Evolutionary conservation across 2,329 filamentous ascomycete species (phyloP).

Genomic region (Phyllosticta ampelicida): DNA sequence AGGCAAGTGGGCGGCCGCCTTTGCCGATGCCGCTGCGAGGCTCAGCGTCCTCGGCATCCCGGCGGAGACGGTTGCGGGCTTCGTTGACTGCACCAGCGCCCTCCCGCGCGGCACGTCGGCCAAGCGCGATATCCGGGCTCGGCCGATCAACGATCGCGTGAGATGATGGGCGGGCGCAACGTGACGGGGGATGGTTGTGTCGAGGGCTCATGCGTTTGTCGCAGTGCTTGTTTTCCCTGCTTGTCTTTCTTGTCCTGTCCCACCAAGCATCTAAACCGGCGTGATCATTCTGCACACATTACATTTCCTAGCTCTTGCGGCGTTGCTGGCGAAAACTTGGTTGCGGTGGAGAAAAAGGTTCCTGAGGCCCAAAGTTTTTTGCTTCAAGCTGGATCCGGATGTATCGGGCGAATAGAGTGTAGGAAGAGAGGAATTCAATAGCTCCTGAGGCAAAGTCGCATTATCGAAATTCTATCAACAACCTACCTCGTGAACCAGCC

Average conservation of each 20-base stretch:
- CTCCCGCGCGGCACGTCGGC: background rate
- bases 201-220: background rate
- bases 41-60: constrained; percentile 1
- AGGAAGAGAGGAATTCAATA: background rate
- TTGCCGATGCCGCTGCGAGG: constrained; percentile 14
- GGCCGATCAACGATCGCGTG: constrained; percentile 4
- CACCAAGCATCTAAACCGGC: background rate
- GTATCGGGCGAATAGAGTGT: background rate
- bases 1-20: constrained; percentile 23
- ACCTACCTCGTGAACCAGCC: background rate
- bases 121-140: background rate
- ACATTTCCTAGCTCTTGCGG: background rate
- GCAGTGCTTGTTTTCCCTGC: background rate
- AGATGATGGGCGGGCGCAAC: background rate
- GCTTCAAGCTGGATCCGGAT: background rate
- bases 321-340: background rate
- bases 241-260: background rate
- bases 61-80: background rate
- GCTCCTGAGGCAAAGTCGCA: background rate
- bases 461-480: background rate
- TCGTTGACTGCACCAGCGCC: constrained; percentile 3
- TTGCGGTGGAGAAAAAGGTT: background rate
- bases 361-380: background rate
- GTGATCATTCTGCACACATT: background rate
- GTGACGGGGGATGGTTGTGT: background rate